These are phyloP conservation scores for Exophiala calicioides DNA, from an alignment of 2,329 filamentous ascomycete genomes.

Conservation along the genomic window DNA sequence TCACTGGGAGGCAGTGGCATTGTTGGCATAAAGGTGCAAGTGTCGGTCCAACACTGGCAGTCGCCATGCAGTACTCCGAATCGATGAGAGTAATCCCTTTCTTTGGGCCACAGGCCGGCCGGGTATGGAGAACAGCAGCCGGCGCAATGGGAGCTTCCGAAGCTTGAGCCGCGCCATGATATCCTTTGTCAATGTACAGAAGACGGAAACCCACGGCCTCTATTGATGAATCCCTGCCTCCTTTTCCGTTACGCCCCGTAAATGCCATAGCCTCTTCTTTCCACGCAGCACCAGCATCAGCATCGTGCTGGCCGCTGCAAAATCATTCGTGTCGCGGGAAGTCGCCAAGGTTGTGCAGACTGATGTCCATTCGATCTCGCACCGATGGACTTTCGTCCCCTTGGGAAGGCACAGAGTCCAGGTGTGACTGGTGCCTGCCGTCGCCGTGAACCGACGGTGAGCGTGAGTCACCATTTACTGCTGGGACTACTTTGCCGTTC, in stretches of 20 bases:
- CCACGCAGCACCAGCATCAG: background rate
- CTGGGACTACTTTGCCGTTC: conserved; percentile 59
- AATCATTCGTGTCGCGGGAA: conserved; percentile 35
- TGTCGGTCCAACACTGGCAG: background rate
- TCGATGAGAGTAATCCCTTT: conserved; percentile 1
- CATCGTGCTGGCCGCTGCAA: background rate
- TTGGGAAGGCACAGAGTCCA: conserved; percentile 32
- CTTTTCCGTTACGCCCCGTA: background rate
- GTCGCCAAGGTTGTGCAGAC: conserved; percentile 59
- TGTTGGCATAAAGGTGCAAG: background rate
- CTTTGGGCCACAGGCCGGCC: no score
- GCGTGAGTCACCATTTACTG: conserved; percentile 34
- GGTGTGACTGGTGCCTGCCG: conserved; percentile 13
- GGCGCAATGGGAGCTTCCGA: no score
- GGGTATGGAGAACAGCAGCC: no score
- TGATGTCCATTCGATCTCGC: conserved; percentile 59
- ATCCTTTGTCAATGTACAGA: no score
- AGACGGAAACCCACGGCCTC: no score
- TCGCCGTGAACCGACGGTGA: conserved; percentile 14
- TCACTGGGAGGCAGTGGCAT: background rate
- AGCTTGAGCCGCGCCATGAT: no score
- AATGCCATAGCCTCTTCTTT: no score
- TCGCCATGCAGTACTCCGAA: no score
- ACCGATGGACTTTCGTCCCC: conserved; percentile 44
- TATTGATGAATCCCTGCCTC: background rate